Evolutionary conservation across 176 grass and related monocot genomes (phyloP).

Genomic region (Carex pumila): DNA sequence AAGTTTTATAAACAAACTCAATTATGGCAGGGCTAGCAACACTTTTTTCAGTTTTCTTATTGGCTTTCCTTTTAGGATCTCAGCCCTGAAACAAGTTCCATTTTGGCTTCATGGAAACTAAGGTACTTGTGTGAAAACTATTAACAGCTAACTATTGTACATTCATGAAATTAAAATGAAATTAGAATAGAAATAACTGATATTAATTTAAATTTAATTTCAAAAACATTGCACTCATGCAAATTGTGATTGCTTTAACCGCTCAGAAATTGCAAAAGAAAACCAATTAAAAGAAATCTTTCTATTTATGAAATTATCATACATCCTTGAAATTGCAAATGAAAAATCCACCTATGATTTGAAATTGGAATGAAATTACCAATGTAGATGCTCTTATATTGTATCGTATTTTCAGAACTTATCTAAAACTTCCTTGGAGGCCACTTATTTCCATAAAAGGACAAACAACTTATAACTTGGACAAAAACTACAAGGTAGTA

Average conservation of each 20-base stretch:
- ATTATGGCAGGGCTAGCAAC: neutral
- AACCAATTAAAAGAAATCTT: too few relatives aligned
- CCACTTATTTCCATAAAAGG: conserved; percentile 72
- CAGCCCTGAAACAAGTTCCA: conserved; percentile 34
- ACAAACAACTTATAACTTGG: conserved; percentile 70
- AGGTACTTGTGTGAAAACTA: conserved; percentile 33
- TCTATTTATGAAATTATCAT: too few relatives aligned
- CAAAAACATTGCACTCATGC: too few relatives aligned
- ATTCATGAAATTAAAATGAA: too few relatives aligned
- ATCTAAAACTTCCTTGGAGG: conserved; percentile 83
- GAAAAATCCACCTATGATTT: too few relatives aligned
- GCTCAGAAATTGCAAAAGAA: too few relatives aligned
- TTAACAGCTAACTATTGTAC: neutral
- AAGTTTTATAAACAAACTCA: neutral
- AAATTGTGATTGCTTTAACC: too few relatives aligned
- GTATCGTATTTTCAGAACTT: conserved; percentile 33
- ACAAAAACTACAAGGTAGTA: conserved; percentile 47
- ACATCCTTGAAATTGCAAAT: too few relatives aligned
- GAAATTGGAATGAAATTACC: too few relatives aligned
- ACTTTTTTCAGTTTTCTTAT: neutral
- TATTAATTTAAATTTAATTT: too few relatives aligned
- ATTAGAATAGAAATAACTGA: too few relatives aligned
- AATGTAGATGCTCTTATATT: neutral
- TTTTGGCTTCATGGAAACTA: conserved; percentile 65
- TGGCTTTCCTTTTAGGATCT: conserved; percentile 33